These are phyloP conservation scores for Suhomyces ambrosiae DNA, from an alignment of 1,139 yeast genomes.

Conservation along the genomic window DNA sequence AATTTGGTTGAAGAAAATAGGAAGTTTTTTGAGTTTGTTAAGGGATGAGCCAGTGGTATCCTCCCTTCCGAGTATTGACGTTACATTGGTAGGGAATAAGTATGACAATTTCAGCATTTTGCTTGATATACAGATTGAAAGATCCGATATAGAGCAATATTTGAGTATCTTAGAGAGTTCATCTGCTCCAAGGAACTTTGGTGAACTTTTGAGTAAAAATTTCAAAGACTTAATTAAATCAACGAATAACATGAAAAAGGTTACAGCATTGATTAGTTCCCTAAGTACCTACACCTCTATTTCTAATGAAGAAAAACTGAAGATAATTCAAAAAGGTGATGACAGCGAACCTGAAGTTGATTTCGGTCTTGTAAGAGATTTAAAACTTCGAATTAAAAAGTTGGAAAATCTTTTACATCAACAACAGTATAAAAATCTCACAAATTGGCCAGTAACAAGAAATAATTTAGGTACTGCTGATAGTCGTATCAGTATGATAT, in stretches of 20 bases:
- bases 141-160: conserved; percentile 45
- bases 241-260: conserved; percentile 41
- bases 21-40: conserved; percentile 43
- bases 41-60: conserved; percentile 23
- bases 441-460: conserved; percentile 53
- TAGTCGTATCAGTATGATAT: conserved; percentile 25
- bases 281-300: conserved; percentile 33
- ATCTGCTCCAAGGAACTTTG: conserved; percentile 29
- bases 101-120: conserved; percentile 26
- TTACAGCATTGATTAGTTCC: conserved; percentile 38
- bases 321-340: conserved; percentile 12
- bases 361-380: conserved; percentile 51
- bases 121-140: conserved; percentile 30
- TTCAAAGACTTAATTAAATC: conserved; percentile 47
- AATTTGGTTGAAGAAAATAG: conserved; percentile 67
- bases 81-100: conserved; percentile 36
- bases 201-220: conserved; percentile 47
- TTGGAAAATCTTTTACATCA: conserved; percentile 69
- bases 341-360: conserved; percentile 27
- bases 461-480: conserved; percentile 13
- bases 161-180: conserved; percentile 30
- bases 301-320: conserved; percentile 16
- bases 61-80: conserved; percentile 43
- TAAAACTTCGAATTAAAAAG: conserved; percentile 60
- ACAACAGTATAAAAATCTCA: conserved; percentile 58